Evolutionary conservation across 192 early-diverging fungal genomes (phyloP).

Genomic region (Phycomyces nitens): DNA sequence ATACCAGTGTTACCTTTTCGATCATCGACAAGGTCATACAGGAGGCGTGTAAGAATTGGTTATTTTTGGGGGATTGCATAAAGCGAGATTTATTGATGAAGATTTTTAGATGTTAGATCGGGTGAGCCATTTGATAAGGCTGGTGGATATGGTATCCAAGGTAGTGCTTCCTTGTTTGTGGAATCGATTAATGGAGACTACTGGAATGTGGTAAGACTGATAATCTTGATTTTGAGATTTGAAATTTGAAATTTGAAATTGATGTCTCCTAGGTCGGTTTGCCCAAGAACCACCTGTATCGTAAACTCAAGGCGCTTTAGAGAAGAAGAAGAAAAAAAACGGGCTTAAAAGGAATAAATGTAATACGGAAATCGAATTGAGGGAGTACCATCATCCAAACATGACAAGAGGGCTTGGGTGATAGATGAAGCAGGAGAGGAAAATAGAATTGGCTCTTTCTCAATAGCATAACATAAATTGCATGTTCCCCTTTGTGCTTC

Average conservation of each 20-base stretch:
- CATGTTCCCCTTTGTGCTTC: no score
- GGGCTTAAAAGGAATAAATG: neutral
- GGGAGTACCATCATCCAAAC: no score
- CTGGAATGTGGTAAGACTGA: slow-evolving; percentile 80
- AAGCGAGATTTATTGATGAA: slow-evolving; percentile 1
- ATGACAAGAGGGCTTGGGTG: no score
- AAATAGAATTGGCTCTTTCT: no score
- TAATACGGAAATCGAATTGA: no score
- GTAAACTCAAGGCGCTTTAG: slow-evolving; percentile 12
- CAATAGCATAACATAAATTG: no score
- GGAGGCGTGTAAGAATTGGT: slow-evolving; percentile 43
- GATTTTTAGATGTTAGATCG: slow-evolving; percentile 37
- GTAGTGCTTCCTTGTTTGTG: slow-evolving; percentile 66
- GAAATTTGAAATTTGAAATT: no score
- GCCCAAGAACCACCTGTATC: slow-evolving; percentile 27
- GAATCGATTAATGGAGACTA: slow-evolving; percentile 74
- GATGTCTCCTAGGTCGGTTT: slow-evolving; percentile 38
- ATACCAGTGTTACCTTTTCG: slow-evolving; percentile 67
- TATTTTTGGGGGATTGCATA: neutral
- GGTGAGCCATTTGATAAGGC: slow-evolving; percentile 71
- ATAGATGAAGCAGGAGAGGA: no score
- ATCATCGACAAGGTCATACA: slow-evolving; percentile 58
- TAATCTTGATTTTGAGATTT: no score
- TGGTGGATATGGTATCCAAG: slow-evolving; percentile 85
- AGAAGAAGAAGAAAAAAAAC: no score